Base-by-base conservation (phyloP, 345 rosid genomes). In the Eucalyptus erythrocorys region DNA sequence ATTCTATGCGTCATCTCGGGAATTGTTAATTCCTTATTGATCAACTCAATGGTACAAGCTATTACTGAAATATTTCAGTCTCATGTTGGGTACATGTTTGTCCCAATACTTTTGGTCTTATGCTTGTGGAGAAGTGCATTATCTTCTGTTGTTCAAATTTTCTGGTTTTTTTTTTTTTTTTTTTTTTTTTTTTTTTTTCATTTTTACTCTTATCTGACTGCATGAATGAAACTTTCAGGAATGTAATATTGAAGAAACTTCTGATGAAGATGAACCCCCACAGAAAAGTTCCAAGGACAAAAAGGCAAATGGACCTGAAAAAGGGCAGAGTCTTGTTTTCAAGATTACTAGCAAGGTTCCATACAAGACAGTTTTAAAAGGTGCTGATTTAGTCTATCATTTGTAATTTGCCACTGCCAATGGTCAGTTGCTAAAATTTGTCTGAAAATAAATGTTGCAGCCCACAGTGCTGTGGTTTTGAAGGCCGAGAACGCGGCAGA, bases 341-440 rank as follows among this genome's bases (percentile, higher is more conserved):
- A 97, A 95, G 94, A 90, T 98, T 90, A 95, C 94, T 48, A 94
- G 99, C 93, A 98, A 92, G 93, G 96, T 98, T 90, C 97, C 97
- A 27, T 98, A 98, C 86, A 97, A 98, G 94, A 96, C 99, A 82
- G 97, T 98, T 90, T 80, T 98, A 88, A 98, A 98, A 95, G 99
- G 99, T 97, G 90, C 40, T 50, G 37, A 32, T 90, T 32, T 68
- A 76, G 27, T 76, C 84, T 40, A 40, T 40, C 13, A 76, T 76
- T 34, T 88, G 88, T 80, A 32, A 40, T 43, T 76, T 76, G 26
- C 84, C 47, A 21, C 84, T 40, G 84, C 27, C 84, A 21, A 40
- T 76, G 30, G 27, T 40, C 14, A 11, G 30, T 21, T 76, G 24
- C 84, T 76, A 40, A 76, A 76, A 40, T 40, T 12, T 76, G 47